A percentile compares a stretch with the other conserved stretches of the same genome.
phyloP scores from a whole-genome alignment of 225 moss, liverwort and hornwort genomes.

The Climacium dendroides region DNA sequence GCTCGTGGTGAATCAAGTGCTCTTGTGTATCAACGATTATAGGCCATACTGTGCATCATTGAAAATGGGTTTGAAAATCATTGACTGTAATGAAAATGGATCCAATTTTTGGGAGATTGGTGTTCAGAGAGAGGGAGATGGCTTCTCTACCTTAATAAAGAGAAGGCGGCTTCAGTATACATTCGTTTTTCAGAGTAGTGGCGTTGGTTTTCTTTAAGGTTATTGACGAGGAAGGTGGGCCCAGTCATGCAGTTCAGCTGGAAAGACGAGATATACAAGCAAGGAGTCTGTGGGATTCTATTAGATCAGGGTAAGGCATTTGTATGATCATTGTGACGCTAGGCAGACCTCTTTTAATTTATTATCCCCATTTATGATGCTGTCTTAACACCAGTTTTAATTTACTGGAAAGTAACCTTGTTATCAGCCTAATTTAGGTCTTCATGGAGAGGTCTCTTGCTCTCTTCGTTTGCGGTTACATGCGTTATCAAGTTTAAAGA shows the following conservation, averaged over 20 bases:
- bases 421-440: background rate
- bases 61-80: background rate
- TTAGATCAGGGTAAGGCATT: slow-evolving; percentile 78
- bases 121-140: background rate
- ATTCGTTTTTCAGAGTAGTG: background rate
- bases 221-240: slow-evolving; percentile 31
- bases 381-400: background rate
- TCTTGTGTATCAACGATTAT: background rate
- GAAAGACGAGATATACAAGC: slow-evolving; percentile 55
- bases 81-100: background rate
- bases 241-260: slow-evolving; percentile 47
- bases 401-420: background rate
- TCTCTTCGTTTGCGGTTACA: background rate
- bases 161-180: background rate
- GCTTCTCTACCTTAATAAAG: background rate
- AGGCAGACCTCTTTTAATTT: background rate
- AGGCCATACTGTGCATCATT: background rate
- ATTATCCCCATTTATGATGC: background rate
- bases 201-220: background rate
- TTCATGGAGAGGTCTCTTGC: background rate
- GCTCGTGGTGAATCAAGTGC: background rate
- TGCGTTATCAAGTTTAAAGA: background rate
- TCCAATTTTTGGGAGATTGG: background rate
- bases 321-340: background rate
- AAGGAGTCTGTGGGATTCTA: slow-evolving; percentile 95